Evolutionary conservation across 441 rosid species (phyloP).

Genomic region (Omphalea diandra): DNA sequence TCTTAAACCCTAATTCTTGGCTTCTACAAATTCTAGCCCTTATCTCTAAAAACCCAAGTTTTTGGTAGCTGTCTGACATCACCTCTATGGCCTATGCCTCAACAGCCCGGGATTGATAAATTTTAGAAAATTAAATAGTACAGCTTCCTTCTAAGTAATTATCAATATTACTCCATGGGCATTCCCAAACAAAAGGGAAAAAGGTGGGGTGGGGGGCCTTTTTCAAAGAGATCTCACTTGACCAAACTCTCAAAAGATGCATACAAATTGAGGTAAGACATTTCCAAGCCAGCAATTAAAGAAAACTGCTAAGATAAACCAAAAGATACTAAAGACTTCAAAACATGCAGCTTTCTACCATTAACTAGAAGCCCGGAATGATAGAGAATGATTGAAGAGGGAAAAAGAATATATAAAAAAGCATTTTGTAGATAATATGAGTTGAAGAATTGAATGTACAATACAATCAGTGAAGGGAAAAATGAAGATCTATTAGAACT

Average conservation of each 20-base stretch:
- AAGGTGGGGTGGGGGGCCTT: neutral
- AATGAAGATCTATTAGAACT: neutral
- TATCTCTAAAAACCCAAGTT: too few relatives aligned
- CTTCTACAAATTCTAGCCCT: too few relatives aligned
- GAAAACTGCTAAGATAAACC: neutral
- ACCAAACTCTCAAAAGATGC: neutral
- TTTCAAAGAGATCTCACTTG: neutral
- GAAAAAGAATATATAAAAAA: neutral
- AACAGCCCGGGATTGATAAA: neutral
- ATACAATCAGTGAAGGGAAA: neutral
- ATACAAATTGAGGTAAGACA: neutral
- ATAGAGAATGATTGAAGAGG: neutral
- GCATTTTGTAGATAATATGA: too few relatives aligned
- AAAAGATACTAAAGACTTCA: neutral
- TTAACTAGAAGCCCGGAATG: neutral
- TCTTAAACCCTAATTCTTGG: too few relatives aligned
- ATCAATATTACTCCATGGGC: neutral
- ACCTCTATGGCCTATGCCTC: neutral
- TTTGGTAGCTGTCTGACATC: too few relatives aligned
- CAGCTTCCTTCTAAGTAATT: neutral
- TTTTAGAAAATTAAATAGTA: neutral
- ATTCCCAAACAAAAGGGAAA: neutral
- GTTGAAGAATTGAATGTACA: neutral
- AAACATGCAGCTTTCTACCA: neutral
- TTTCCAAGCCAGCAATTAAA: neutral